Conservation (phyloP, 2,329 filamentous ascomycete genomes). For the Monosporascus cannonballus region DNA sequence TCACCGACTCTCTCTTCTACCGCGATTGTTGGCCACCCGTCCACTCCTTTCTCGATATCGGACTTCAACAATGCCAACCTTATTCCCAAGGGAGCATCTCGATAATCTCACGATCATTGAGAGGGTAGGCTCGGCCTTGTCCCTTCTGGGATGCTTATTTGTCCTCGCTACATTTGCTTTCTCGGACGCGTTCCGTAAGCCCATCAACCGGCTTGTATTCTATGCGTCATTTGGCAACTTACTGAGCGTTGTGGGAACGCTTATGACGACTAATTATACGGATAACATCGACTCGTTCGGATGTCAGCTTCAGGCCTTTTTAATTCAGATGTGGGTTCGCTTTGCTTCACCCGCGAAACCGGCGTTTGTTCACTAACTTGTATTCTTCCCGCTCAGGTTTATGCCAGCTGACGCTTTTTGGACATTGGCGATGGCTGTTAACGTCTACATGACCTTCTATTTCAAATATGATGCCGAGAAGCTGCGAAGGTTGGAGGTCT, state of each 20-base stretch:
- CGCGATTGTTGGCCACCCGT: neutral
- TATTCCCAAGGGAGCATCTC: conserved; percentile 30
- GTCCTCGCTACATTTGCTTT: conserved; percentile 64
- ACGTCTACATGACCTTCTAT: conserved; percentile 79
- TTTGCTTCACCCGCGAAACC: neutral
- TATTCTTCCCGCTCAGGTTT: conserved; percentile 51
- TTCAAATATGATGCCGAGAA: conserved; percentile 60
- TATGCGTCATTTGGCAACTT: conserved; percentile 80
- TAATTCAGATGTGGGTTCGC: conserved; percentile 70
- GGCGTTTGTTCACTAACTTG: neutral
- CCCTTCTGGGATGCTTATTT: conserved; percentile 63
- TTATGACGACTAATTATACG: conserved; percentile 63
- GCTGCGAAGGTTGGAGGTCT: conserved; percentile 62
- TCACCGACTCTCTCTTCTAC: too few relatives aligned
- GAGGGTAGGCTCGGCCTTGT: conserved; percentile 63
- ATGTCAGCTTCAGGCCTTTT: conserved; percentile 69
- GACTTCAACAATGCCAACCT: too few relatives aligned
- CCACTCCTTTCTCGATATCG: neutral
- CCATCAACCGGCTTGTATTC: conserved; percentile 82
- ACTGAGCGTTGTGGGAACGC: conserved; percentile 67
- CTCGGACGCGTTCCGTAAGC: conserved; percentile 70
- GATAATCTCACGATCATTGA: conserved; percentile 56
- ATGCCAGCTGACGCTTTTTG: conserved; percentile 70
- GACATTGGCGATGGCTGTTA: conserved; percentile 77
- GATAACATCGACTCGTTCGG: conserved; percentile 39